Base-by-base conservation (phyloP, 1,139 yeast genomes). In the Zygosaccharomyces pseudobailii region DNA sequence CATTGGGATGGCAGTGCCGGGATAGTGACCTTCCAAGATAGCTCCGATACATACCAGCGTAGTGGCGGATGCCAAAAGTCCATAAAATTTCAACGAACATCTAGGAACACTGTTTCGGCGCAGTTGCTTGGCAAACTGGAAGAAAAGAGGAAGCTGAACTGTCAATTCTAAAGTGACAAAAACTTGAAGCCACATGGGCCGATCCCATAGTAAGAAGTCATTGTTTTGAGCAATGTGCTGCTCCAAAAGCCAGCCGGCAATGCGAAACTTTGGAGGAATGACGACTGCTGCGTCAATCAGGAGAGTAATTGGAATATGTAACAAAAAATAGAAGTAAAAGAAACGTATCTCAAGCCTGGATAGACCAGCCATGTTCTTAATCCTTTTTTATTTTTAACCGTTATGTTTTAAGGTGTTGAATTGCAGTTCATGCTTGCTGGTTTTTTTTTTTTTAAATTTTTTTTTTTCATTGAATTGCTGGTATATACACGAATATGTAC, bases 141-240 rank as follows among this genome's bases (percentile, higher is more conserved):
- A 61, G 65, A 90, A 90, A 27, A 85, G 71, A 0, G 97, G 97
- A 44, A 85, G 66, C 67, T 90, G 97, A 58, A 85, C 75, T 3
- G 80, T 47, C 43, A 89, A 56, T 65, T 90, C 97, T 43, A 87
- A 63, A 57, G 75, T 67, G 1, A 89, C 94, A 65, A 84, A 88
- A 33, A 77, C 68, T 53, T 75, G 70, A 48, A 90, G 74, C 96
- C 96, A 89, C 2, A 62, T 55, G 1, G 84, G 82, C 5, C 86
- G 80, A 10, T 74, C 66, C 3, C 66, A 62, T 10, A 87, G 72
- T 30, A 90, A 70, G 53, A 86, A 79, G 65, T 90, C 97, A 48
- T 83, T 77, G 68, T 89, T 87, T 32, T 68, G 57, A 3, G 64
- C 45, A 33, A 85, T 68, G 59, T 90, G 96, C 67, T 79, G 80